phyloP scores from a whole-genome alignment of 805 yeast genomes.

The Candida ortonii region DNA sequence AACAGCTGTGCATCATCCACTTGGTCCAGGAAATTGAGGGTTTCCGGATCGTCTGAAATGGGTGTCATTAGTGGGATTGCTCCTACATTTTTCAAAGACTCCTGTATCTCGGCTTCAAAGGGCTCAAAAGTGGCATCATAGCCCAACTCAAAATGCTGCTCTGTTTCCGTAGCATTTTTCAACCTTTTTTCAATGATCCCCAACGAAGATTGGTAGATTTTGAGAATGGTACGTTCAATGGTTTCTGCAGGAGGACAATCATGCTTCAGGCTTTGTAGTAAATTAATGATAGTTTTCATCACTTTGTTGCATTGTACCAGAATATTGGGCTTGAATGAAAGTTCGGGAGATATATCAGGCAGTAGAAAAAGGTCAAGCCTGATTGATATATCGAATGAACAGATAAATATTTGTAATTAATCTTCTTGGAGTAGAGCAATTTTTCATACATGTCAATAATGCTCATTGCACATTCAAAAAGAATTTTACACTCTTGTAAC shows the following conservation, averaged over 20 bases:
- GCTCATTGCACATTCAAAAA: conserved; percentile 13
- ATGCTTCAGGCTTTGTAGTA: conserved; percentile 11
- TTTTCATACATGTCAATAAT: conserved; percentile 15
- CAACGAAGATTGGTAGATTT: conserved; percentile 6
- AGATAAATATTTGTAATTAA: conserved; percentile 24
- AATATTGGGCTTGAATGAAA: conserved; percentile 8
- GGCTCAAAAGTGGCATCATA: not conserved
- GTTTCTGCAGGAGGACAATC: conserved; percentile 23
- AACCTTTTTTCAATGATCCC: conserved; percentile 7
- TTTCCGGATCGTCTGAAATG: not conserved
- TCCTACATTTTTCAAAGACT: not conserved
- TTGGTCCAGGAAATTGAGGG: not conserved
- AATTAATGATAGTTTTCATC: conserved; percentile 4
- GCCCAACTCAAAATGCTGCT: not conserved
- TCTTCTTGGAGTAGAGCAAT: conserved; percentile 8
- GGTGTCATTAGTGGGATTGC: conserved; percentile 1
- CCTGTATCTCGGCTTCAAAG: not conserved
- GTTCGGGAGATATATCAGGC: conserved; percentile 19
- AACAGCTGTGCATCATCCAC: conserved; percentile 6
- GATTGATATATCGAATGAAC: conserved; percentile 23
- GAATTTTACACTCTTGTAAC: conserved; percentile 10
- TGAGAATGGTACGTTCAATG: conserved; percentile 8
- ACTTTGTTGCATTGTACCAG: conserved; percentile 6
- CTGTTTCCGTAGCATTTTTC: conserved; percentile 1
- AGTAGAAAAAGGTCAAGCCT: conserved; percentile 18